phyloP scores from a whole-genome alignment of 352 stramenopile genomes.

The Phytophthora megakarya region DNA sequence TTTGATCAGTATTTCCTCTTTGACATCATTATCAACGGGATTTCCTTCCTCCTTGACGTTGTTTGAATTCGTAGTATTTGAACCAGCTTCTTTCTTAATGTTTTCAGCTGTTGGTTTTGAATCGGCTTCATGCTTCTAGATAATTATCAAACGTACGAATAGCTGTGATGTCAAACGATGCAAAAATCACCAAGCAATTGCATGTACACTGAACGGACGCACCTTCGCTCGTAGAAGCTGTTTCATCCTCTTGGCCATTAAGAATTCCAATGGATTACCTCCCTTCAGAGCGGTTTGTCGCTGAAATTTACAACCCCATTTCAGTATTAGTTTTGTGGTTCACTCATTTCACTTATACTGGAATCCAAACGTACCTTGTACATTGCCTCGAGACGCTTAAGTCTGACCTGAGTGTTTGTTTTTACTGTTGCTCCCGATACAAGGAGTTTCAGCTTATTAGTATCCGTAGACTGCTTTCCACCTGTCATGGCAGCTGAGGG shows the following conservation, averaged over 20 bases:
- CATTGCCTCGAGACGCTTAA: constrained; percentile 71
- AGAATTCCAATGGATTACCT: constrained; percentile 44
- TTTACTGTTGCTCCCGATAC: constrained; percentile 54
- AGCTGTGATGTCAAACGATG: neutral
- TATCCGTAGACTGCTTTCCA: constrained; percentile 17
- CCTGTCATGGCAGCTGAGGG: constrained; percentile 18
- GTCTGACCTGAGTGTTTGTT: constrained; percentile 37
- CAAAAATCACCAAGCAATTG: neutral
- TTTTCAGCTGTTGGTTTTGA: constrained; percentile 12
- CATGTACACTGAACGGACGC: neutral
- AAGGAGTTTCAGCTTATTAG: constrained; percentile 50
- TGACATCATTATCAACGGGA: constrained; percentile 7
- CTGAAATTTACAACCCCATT: constrained; percentile 18
- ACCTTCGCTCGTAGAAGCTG: constrained; percentile 54
- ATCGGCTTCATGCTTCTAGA: constrained; percentile 29
- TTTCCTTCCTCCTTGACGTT: constrained; percentile 16
- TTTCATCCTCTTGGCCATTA: constrained; percentile 55
- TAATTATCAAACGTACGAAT: neutral
- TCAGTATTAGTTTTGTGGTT: neutral
- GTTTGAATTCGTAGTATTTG: constrained; percentile 16
- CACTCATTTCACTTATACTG: neutral
- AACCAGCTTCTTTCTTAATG: constrained; percentile 19
- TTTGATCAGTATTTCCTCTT: constrained; percentile 18
- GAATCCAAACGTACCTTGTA: constrained; percentile 57
- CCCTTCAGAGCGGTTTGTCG: constrained; percentile 38